Evolutionary conservation across 768 basidiomycete species (phyloP), one percentile per base, ranked within the genome.

Genomic region (Tephrocybe rancida): DNA sequence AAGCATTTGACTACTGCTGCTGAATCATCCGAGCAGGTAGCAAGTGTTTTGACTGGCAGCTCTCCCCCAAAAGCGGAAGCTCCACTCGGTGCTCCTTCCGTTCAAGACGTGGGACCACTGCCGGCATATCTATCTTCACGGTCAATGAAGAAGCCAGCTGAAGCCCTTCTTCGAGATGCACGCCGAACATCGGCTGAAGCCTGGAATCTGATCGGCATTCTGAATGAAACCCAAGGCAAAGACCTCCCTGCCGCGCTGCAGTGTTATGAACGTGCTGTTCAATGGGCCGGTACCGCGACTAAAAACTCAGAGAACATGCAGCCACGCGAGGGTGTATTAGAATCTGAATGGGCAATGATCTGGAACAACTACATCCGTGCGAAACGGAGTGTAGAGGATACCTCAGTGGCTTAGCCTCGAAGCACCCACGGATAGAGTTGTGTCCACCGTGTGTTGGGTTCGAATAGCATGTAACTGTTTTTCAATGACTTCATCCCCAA

Each of bases 151-250:
- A 77, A 73, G 49, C 80, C 82, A 6, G 87, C 90, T 24, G 67
- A 62, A 39, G 73, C 73, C 47, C 70, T 91, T 14, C 75, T 91
- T 48, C 82, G 85, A 25, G 87, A 91, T 63, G 80, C 90, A 16
- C 79, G 86, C 14, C 74, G 87, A 41, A 83, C 86, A 24, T 84
- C 88, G 14, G 85, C 86, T 0, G 86, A 90, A 67, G 82, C 88
- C 5, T 91, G 88, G 87, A 86, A 83, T 62, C 70, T 91, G 55
- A 73, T 85, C 66, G 90, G 90, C 11, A 70, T 89, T 35, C 69
- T 92, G 7, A 73, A 76, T n/a, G 86, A 90, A 61, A 39, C 58
- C 27, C 57, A 76, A 66, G 68, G 73, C 6, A 58, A 67, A 56
- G 58, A 70, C 43, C 68, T 70, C n/a, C 60, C 57, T 39, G 60